Percentiles rank a stretch among this genome's conserved stretches.
Conservation (phyloP, 169 alveolate genomes). For the Plasmodium falciparum region DNA sequence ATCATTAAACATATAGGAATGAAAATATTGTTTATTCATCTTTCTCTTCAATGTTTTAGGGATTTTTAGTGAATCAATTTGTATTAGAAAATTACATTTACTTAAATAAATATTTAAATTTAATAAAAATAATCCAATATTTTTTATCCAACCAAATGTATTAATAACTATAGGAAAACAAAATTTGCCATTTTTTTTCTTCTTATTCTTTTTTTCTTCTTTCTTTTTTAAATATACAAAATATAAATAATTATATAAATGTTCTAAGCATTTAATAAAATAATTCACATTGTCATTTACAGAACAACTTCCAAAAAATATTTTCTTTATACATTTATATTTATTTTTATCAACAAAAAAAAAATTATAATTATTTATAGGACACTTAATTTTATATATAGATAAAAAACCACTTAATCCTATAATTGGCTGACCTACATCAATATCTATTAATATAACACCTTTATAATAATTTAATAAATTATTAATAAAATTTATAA, state of each 20-base stretch:
- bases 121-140: slow-evolving; percentile 47
- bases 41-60: slow-evolving; percentile 11
- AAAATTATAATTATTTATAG: slow-evolving; percentile 48
- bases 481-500: slow-evolving; percentile 35
- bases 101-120: slow-evolving; percentile 54
- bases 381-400: slow-evolving; percentile 38
- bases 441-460: slow-evolving; percentile 43
- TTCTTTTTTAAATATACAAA: slow-evolving; percentile 21
- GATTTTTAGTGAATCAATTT: slow-evolving; percentile 60
- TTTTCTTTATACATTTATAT: slow-evolving; percentile 48
- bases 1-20: slow-evolving; percentile 60
- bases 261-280: slow-evolving; percentile 29
- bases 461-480: slow-evolving; percentile 37
- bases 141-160: slow-evolving; percentile 64
- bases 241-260: slow-evolving; percentile 32
- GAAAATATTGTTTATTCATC: slow-evolving; percentile 15
- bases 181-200: not conserved
- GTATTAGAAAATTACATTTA: slow-evolving; percentile 38
- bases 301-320: slow-evolving; percentile 68
- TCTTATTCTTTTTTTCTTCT: not conserved
- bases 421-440: slow-evolving; percentile 64
- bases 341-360: slow-evolving; percentile 25
- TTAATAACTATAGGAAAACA: slow-evolving; percentile 47
- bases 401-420: slow-evolving; percentile 62
- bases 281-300: slow-evolving; percentile 19